Evolutionary conservation across 345 rosid genomes (phyloP), one percentile per base, ranked within the genome.

Genomic region (Gossypium turneri): DNA sequence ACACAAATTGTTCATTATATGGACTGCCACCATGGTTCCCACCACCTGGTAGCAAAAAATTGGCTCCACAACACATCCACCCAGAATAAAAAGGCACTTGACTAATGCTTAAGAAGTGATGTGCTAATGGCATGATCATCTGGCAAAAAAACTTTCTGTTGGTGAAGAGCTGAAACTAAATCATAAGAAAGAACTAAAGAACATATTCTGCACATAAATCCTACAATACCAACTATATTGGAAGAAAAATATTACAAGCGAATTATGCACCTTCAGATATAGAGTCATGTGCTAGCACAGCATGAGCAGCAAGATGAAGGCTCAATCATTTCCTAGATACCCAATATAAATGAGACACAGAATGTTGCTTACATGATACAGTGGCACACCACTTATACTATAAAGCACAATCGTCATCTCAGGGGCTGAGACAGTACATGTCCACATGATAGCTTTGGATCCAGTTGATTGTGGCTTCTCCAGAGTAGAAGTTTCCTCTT

Each of bases 351-450:
- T 20, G 61, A 19, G 58, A 76, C 4, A 63, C 61, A 64, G 78
- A 27, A 70, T 58, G 79, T 34, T 47, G 81, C 99, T 90, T 88
- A 95, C 99, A 86, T 91, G 99, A 89, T 88, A 95, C 68, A 95
- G 62, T 1, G 98, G 93, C 60, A 77, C 71, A 74, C 85, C 93
- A 45, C 78, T 78, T 81, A 87, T 69, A 75, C 87, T 82, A 75
- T 86, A 86, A 10, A 95, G 85, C 81, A 91, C 85, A 78, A 88
- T 52, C 61, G 91, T 89, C 97, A 95, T 89, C 84, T 95, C 99
- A 75, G 99, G 99, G 70, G 99, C 99, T 60, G 99, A 90, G 75
- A 90, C 84, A 77, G 97, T 93, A 82, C 94, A 83, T 20, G 99
- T 93, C 99, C 99, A 95, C 89, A 90, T 85, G 41, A 95, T 77